Conservation (phyloP, 2,329 filamentous ascomycete genomes). For the Immersiporthe knoxdaviesiana region DNA sequence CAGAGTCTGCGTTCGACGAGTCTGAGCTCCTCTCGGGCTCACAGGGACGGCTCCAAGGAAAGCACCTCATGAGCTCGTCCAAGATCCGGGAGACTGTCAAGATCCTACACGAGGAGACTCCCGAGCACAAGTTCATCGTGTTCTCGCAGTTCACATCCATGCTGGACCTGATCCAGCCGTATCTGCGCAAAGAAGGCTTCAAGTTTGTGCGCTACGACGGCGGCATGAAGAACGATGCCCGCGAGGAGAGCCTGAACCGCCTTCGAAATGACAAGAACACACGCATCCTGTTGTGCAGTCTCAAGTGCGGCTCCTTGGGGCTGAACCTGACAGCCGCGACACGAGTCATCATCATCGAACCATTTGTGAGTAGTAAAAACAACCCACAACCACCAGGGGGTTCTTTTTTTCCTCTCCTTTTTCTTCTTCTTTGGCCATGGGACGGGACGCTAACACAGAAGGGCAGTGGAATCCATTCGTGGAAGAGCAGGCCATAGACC, state of each 20-base stretch:
- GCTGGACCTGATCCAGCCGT: conserved; percentile 94
- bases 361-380: conserved; percentile 86
- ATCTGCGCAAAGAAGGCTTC: conserved; percentile 75
- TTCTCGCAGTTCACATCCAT: conserved; percentile 99
- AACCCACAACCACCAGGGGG: too few relatives aligned
- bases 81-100: conserved; percentile 87
- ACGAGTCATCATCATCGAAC: conserved; percentile 91
- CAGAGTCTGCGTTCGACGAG: conserved; percentile 45
- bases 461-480: conserved; percentile 67
- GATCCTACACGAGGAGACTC: conserved; percentile 77
- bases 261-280: conserved; percentile 76
- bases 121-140: conserved; percentile 93
- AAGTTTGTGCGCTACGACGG: conserved; percentile 91
- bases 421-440: neutral
- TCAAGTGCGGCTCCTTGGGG: conserved; percentile 91
- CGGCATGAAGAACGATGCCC: conserved; percentile 88
- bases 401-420: too few relatives aligned
- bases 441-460: conserved; percentile 19
- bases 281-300: conserved; percentile 84
- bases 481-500: conserved; percentile 98
- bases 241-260: conserved; percentile 80
- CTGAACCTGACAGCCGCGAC: conserved; percentile 94
- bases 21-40: conserved; percentile 17
- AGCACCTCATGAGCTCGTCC: conserved; percentile 70
- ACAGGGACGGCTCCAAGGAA: conserved; percentile 11